Conservation (phyloP, 345 rosid genomes). For the Sisymbrium irio region DNA sequence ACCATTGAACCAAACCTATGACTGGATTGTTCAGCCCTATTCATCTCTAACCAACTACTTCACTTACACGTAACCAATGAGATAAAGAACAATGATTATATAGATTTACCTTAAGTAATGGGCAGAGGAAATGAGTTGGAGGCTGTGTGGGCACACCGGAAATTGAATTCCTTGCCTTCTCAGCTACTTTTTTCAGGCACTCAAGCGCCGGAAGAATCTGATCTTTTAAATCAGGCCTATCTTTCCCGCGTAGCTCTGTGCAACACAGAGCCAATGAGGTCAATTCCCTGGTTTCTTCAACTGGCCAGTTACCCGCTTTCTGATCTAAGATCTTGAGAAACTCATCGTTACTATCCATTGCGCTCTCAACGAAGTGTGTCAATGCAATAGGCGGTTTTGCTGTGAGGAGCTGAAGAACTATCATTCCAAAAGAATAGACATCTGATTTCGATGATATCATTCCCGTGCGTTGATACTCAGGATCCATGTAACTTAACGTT, state of each 20-base stretch:
- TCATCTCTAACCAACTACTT: too few relatives aligned
- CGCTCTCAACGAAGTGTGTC: slow-evolving; percentile 62
- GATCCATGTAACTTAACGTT: slow-evolving; percentile 83
- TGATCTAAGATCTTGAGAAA: slow-evolving; percentile 58
- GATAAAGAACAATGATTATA: too few relatives aligned
- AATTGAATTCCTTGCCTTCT: slow-evolving; percentile 36
- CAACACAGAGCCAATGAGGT: slow-evolving; percentile 66
- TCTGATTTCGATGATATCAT: slow-evolving; percentile 70
- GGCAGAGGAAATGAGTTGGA: slow-evolving; percentile 79
- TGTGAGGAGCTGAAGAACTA: slow-evolving; percentile 74
- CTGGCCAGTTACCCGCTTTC: slow-evolving; percentile 75
- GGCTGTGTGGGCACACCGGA: slow-evolving; percentile 28
- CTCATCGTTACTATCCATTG: slow-evolving; percentile 44
- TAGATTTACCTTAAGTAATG: slow-evolving; percentile 82
- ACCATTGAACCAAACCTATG: too few relatives aligned
- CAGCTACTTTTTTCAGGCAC: slow-evolving; percentile 58
- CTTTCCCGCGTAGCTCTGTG: slow-evolving; percentile 76
- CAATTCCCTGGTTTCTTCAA: slow-evolving; percentile 65
- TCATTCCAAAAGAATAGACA: slow-evolving; percentile 78
- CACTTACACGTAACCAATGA: neutral
- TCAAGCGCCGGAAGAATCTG: slow-evolving; percentile 70
- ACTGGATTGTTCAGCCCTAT: neutral
- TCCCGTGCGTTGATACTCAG: slow-evolving; percentile 90
- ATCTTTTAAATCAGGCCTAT: slow-evolving; percentile 55
- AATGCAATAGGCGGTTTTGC: slow-evolving; percentile 77